Evolutionary conservation across 2,329 filamentous ascomycete species (phyloP).

Genomic region (Aspergillus ochraceoroseus): DNA sequence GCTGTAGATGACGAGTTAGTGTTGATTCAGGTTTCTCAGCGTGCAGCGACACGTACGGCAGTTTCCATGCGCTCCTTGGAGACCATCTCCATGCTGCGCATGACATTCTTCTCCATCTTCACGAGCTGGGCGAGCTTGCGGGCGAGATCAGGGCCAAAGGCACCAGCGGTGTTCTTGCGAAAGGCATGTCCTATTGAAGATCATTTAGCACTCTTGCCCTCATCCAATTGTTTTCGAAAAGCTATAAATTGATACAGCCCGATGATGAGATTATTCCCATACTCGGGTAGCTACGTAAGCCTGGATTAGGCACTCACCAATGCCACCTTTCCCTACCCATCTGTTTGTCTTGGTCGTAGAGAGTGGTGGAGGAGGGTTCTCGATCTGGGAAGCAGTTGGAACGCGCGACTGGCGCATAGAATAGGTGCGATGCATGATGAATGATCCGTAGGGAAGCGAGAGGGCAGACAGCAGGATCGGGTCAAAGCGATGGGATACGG

Average conservation of each 20-base stretch:
- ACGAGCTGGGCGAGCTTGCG: constrained; percentile 98
- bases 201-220: no score
- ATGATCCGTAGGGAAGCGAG: constrained; percentile 3
- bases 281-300: no score
- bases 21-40: not conserved
- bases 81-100: constrained; percentile 95
- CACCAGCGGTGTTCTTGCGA: constrained; percentile 49
- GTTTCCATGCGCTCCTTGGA: constrained; percentile 97
- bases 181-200: constrained; percentile 57
- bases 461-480: not conserved
- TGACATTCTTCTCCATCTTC: constrained; percentile 99
- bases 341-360: constrained; percentile 88
- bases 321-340: constrained; percentile 77
- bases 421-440: constrained; percentile 91
- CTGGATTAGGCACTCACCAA: constrained; percentile 61
- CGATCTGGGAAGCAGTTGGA: constrained; percentile 82
- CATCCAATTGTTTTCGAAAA: constrained; percentile 8
- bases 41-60: constrained; percentile 80
- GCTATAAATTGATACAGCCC: not conserved
- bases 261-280: no score
- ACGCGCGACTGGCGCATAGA: constrained; percentile 97
- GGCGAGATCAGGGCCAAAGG: constrained; percentile 72
- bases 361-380: constrained; percentile 89
- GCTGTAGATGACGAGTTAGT: constrained; percentile 50
- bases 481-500: not conserved